These are phyloP conservation scores for Xylaria arbuscula DNA, from an alignment of 2,329 filamentous ascomycete species.

Conservation along the genomic window DNA sequence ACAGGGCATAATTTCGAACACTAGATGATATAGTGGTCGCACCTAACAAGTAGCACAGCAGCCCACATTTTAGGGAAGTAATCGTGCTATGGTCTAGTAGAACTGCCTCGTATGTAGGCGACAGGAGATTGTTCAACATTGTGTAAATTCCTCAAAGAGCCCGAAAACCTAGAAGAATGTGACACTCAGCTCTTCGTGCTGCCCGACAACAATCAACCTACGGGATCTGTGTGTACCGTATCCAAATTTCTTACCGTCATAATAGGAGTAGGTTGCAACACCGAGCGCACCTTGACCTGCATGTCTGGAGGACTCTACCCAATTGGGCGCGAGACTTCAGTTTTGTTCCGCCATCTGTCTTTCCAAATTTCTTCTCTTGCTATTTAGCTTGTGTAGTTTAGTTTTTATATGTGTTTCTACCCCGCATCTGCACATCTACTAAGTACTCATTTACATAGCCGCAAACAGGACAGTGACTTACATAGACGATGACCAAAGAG, in stretches of 20 bases:
- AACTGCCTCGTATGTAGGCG: background rate
- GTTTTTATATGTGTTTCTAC: background rate
- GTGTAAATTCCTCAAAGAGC: background rate
- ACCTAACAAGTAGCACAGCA: background rate
- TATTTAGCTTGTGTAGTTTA: background rate
- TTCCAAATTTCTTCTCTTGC: background rate
- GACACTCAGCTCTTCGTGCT: background rate
- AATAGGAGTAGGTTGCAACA: background rate
- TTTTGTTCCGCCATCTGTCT: background rate
- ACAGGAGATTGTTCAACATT: background rate
- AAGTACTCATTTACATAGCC: background rate
- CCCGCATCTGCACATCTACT: background rate
- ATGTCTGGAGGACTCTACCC: too few species aligned
- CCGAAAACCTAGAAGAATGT: background rate
- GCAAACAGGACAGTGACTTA: background rate
- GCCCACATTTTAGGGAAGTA: background rate
- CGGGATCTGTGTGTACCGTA: background rate
- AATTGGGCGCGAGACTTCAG: background rate
- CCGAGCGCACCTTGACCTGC: background rate
- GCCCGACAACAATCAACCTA: background rate
- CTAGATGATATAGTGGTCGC: background rate
- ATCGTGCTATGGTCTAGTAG: background rate
- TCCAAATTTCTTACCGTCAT: background rate
- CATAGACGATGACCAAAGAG: too few species aligned
- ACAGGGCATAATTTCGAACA: conserved; percentile 1